A percentile compares a stretch with the other conserved stretches of the same genome.
These are phyloP conservation scores for Plasmopara halstedii DNA, from an alignment of 352 stramenopile genomes.

Conservation along the genomic window DNA sequence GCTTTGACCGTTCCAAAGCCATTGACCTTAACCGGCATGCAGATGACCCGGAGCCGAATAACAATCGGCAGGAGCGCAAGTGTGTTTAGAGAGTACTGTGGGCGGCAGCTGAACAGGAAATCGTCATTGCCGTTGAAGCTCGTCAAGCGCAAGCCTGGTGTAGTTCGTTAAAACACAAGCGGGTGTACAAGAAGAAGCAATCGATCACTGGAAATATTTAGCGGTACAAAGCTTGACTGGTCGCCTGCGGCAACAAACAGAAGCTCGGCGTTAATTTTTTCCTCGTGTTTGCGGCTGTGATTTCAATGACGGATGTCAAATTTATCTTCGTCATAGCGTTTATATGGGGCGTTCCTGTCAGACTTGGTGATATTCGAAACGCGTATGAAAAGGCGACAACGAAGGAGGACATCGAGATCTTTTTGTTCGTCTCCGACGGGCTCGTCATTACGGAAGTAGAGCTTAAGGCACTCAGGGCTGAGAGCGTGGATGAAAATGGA, in stretches of 20 bases:
- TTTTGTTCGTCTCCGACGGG: too few relatives aligned
- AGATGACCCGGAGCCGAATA: background rate
- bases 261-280: background rate
- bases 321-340: background rate
- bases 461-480: too few relatives aligned
- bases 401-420: too few relatives aligned
- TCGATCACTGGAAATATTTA: background rate
- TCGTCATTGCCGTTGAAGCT: background rate
- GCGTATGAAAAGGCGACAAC: too few relatives aligned
- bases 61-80: too few relatives aligned
- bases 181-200: background rate
- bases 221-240: background rate
- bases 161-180: background rate
- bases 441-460: too few relatives aligned
- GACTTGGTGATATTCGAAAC: too few relatives aligned
- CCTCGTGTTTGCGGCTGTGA: constrained; percentile 1
- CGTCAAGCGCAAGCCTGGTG: background rate
- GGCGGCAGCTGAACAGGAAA: background rate
- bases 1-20: background rate
- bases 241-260: background rate
- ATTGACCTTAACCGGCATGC: background rate
- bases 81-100: background rate
- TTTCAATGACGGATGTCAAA: background rate
- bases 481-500: too few relatives aligned
- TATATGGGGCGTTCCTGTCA: too few relatives aligned